Evolutionary conservation across 148 eudicot genomes (phyloP).

Genomic region (Dianthus caryophyllus): DNA sequence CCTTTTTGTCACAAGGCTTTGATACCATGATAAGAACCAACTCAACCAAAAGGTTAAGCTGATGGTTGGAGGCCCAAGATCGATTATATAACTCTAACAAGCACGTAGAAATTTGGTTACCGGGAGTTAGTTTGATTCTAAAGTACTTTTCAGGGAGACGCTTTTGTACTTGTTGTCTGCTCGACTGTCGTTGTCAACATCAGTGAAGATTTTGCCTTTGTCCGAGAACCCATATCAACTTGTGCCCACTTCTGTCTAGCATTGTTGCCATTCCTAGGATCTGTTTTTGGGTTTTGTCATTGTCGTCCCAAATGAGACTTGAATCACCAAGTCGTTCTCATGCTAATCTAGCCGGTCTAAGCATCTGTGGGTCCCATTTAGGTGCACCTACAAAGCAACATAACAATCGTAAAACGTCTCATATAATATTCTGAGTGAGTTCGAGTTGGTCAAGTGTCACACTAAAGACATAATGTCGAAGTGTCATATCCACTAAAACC

Average conservation of each 20-base stretch:
- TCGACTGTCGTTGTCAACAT: background rate
- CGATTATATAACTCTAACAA: too few relatives aligned
- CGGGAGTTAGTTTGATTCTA: too few relatives aligned
- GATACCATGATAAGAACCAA: too few relatives aligned
- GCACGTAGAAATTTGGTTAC: too few relatives aligned
- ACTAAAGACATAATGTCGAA: too few relatives aligned
- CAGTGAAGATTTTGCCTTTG: conserved; percentile 1
- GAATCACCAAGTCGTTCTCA: conserved; percentile 37
- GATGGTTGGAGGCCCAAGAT: too few relatives aligned
- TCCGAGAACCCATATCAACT: conserved; percentile 53
- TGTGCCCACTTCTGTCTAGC: conserved; percentile 39
- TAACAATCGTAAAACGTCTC: too few relatives aligned
- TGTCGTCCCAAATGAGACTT: conserved; percentile 54
- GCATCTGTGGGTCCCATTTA: conserved; percentile 16
- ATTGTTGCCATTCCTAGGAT: conserved; percentile 46
- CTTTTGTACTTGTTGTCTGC: background rate
- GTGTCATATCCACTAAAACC: too few relatives aligned
- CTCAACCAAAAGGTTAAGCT: too few relatives aligned
- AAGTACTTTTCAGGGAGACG: background rate
- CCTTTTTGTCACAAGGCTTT: too few relatives aligned
- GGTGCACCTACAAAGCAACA: background rate
- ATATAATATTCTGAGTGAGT: too few relatives aligned
- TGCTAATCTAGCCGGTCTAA: conserved; percentile 49
- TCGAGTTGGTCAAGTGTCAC: too few relatives aligned
- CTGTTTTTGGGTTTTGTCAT: conserved; percentile 30